phyloP scores from a whole-genome alignment of 306 rosid species.

The Glycine tomentella region DNA sequence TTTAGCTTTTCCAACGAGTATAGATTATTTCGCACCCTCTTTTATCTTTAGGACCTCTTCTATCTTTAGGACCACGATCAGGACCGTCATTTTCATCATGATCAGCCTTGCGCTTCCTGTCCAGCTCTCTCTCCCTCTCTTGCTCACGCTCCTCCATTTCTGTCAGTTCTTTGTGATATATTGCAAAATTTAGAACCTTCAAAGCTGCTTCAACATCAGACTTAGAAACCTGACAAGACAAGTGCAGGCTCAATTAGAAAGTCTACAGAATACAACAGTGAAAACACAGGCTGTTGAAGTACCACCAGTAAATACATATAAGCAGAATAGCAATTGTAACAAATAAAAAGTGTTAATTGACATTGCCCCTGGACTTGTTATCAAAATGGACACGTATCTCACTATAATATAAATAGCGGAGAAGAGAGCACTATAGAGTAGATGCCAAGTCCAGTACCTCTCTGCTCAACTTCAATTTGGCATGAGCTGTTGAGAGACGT shows the following conservation, averaged over 20 bases:
- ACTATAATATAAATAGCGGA: background rate
- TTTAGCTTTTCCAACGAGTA: conserved; percentile 12
- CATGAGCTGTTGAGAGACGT: conserved; percentile 99
- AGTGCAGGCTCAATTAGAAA: conserved; percentile 36
- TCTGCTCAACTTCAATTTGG: conserved; percentile 89
- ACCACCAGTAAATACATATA: background rate
- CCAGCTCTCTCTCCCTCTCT: conserved; percentile 73
- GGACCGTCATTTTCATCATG: conserved; percentile 59
- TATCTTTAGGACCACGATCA: conserved; percentile 52
- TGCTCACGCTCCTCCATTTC: conserved; percentile 94
- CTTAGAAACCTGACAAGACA: conserved; percentile 69
- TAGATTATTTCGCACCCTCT: conserved; percentile 59
- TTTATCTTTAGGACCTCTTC: conserved; percentile 49
- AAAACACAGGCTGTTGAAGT: conserved; percentile 10
- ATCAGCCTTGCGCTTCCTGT: conserved; percentile 71
- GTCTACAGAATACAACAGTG: conserved; percentile 3
- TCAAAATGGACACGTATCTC: conserved; percentile 19
- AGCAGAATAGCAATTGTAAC: background rate
- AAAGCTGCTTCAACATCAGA: conserved; percentile 95
- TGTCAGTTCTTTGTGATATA: conserved; percentile 89
- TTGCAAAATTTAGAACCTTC: conserved; percentile 86
- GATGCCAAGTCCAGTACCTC: conserved; percentile 56
- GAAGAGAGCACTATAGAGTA: background rate
- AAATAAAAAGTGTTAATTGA: conserved; percentile 19
- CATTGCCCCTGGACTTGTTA: conserved; percentile 10